phyloP scores from a whole-genome alignment of 306 rosid genomes.

The Dicorynia guianensis region DNA sequence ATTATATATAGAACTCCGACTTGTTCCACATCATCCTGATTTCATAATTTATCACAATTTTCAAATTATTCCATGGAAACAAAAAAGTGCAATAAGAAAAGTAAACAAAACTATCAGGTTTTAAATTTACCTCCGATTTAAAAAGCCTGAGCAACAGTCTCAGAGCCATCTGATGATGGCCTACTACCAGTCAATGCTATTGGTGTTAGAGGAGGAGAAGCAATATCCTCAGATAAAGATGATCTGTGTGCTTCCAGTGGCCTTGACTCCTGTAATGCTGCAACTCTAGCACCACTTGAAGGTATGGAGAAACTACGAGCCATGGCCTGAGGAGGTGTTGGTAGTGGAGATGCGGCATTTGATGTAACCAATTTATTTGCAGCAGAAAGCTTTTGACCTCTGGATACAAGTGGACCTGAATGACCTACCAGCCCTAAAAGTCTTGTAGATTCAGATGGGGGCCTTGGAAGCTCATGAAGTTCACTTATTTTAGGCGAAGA shows the following conservation, averaged over 20 bases:
- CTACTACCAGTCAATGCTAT: constrained; percentile 57
- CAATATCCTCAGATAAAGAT: constrained; percentile 48
- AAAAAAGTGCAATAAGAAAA: background rate
- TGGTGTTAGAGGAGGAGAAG: constrained; percentile 81
- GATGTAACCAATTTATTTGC: constrained; percentile 50
- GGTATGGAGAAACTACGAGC: constrained; percentile 92
- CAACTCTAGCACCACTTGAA: constrained; percentile 63
- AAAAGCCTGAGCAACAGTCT: constrained; percentile 46
- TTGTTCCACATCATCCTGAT: constrained; percentile 19
- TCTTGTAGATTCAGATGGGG: constrained; percentile 67
- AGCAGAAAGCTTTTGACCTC: constrained; percentile 64
- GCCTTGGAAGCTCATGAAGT: constrained; percentile 98
- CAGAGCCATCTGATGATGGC: constrained; percentile 52
- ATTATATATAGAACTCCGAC: constrained; percentile 20
- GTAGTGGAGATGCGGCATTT: constrained; percentile 81
- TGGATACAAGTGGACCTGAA: constrained; percentile 81
- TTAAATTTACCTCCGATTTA: constrained; percentile 64
- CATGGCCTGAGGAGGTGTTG: constrained; percentile 75
- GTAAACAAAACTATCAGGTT: constrained; percentile 13
- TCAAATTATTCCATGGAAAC: constrained; percentile 29
- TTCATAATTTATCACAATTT: constrained; percentile 15
- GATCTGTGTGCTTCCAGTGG: constrained; percentile 55
- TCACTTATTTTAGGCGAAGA: constrained; percentile 93
- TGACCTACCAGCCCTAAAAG: constrained; percentile 64
- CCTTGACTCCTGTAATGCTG: constrained; percentile 54